phyloP scores from a whole-genome alignment of 148 eudicot genomes.

The Vaccinium macrocarpon region DNA sequence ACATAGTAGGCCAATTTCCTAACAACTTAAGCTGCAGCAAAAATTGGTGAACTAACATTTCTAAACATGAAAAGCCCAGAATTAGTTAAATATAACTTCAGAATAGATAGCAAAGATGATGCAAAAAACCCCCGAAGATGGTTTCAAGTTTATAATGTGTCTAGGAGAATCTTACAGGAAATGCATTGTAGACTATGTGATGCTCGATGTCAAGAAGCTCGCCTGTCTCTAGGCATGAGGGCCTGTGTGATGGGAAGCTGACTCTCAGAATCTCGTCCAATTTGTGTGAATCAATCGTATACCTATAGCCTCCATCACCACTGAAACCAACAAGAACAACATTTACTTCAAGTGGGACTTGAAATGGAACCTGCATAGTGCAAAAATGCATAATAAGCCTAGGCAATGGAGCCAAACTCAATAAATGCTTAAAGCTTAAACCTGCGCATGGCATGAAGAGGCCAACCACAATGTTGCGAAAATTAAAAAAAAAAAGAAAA shows the following conservation, averaged over 20 bases:
- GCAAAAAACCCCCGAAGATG: not conserved
- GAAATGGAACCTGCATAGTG: constrained; percentile 84
- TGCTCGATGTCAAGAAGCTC: constrained; percentile 97
- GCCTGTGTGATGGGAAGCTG: constrained; percentile 80
- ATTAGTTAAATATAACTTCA: not conserved
- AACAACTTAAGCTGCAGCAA: not conserved
- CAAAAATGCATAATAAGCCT: not conserved
- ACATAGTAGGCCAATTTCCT: not conserved
- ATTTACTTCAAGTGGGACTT: constrained; percentile 98
- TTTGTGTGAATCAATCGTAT: constrained; percentile 66
- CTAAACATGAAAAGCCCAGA: not conserved
- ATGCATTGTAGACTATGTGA: constrained; percentile 83
- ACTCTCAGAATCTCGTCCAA: constrained; percentile 80
- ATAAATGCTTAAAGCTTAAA: not conserved
- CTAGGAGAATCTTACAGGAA: constrained; percentile 56
- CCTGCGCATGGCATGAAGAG: not conserved
- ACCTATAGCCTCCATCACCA: constrained; percentile 94
- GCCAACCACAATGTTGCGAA: not conserved
- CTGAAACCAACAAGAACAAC: constrained; percentile 84
- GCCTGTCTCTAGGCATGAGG: constrained; percentile 93
- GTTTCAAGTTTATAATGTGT: not conserved
- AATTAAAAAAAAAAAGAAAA: not conserved
- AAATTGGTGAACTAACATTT: not conserved
- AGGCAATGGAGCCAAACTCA: not conserved
- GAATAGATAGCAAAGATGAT: not conserved